Conservation (phyloP, 2,329 filamentous ascomycete genomes). For the Fusarium robinianum region DNA sequence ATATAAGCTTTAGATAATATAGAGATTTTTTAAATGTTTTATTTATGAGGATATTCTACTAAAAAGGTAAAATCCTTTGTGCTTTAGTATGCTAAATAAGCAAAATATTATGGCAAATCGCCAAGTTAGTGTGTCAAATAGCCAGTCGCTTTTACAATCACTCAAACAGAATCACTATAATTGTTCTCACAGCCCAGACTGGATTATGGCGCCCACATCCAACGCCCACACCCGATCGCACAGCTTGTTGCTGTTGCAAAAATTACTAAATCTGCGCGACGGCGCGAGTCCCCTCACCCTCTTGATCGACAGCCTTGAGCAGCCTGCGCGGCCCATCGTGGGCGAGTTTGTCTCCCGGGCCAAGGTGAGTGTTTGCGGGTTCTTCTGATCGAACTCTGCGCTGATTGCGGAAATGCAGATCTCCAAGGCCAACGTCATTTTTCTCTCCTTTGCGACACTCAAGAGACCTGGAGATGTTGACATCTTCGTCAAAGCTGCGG, state of each 20-base stretch:
- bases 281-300: constrained; percentile 85
- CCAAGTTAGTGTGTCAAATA: too few relatives aligned
- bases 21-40: too few relatives aligned
- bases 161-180: background rate
- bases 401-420: constrained; percentile 43
- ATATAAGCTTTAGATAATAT: too few relatives aligned
- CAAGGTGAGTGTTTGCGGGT: constrained; percentile 55
- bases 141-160: too few relatives aligned
- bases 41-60: too few relatives aligned
- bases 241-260: constrained; percentile 81
- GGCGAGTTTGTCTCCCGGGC: constrained; percentile 76
- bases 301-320: constrained; percentile 82
- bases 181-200: background rate
- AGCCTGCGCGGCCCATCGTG: constrained; percentile 71
- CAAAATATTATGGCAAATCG: too few relatives aligned
- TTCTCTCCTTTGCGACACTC: constrained; percentile 77
- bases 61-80: too few relatives aligned
- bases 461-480: constrained; percentile 67
- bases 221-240: constrained; percentile 77
- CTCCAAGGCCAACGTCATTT: constrained; percentile 71
- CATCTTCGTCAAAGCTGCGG: constrained; percentile 66
- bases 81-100: too few relatives aligned
- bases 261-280: constrained; percentile 77
- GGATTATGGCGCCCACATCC: constrained; percentile 60
- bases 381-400: background rate